Percentiles rank a stretch among this genome's conserved stretches.
These are phyloP conservation scores for Epicoccum sorghinum DNA, from an alignment of 2,329 filamentous ascomycete genomes.

Conservation along the genomic window DNA sequence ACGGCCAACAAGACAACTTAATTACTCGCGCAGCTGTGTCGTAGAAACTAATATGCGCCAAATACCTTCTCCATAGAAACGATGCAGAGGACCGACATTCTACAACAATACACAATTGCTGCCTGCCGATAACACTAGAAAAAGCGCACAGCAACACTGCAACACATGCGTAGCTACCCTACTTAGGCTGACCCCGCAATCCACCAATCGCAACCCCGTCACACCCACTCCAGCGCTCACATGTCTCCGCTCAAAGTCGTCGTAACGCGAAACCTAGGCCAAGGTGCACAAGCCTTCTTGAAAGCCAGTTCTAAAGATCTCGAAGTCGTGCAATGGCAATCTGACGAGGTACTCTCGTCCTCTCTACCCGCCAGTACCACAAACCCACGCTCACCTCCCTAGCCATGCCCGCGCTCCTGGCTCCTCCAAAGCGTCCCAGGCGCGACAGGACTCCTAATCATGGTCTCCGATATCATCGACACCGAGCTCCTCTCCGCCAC, in stretches of 20 bases:
- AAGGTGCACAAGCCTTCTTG: constrained; percentile 29
- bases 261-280: constrained; percentile 35
- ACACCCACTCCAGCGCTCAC: constrained; percentile 4
- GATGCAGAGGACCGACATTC: too few relatives aligned
- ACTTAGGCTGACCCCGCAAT: not conserved
- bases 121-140: too few relatives aligned
- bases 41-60: too few relatives aligned
- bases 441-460: constrained; percentile 35
- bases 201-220: not conserved
- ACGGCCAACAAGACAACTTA: too few relatives aligned
- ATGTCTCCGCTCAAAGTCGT: constrained; percentile 38
- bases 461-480: constrained; percentile 37
- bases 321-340: constrained; percentile 39
- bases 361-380: too few relatives aligned
- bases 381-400: not conserved
- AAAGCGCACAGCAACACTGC: too few relatives aligned
- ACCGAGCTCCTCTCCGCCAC: constrained; percentile 32
- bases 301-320: constrained; percentile 25
- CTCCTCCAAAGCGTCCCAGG: constrained; percentile 33
- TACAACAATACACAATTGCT: too few relatives aligned
- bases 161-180: too few relatives aligned
- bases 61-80: too few relatives aligned
- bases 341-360: constrained; percentile 25
- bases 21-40: too few relatives aligned
- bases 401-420: constrained; percentile 40